A percentile compares a stretch with the other conserved stretches of the same genome.
Conservation (phyloP, 164 flowering plant species). For the Tinospora cordifolia region DNA sequence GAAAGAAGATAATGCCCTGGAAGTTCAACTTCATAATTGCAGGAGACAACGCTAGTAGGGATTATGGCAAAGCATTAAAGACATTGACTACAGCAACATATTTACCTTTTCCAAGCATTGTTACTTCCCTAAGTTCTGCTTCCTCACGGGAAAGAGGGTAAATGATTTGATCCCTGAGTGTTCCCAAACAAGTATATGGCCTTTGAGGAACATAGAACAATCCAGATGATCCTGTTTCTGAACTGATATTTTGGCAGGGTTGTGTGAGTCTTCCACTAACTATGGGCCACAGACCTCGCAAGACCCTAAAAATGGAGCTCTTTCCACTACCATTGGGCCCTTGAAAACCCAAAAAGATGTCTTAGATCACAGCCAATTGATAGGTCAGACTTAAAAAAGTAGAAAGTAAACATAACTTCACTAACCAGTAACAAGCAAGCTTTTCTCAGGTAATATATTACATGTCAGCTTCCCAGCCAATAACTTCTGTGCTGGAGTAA, state of each 20-base stretch:
- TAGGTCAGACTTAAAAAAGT: neutral
- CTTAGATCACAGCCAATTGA: constrained; percentile 6
- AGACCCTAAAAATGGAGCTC: constrained; percentile 94
- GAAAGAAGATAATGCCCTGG: too few relatives aligned
- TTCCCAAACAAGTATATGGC: constrained; percentile 96
- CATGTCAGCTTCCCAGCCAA: constrained; percentile 74
- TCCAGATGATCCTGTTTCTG: constrained; percentile 39
- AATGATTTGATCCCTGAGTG: constrained; percentile 91
- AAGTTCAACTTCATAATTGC: too few relatives aligned
- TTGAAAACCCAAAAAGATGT: constrained; percentile 23
- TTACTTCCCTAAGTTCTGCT: constrained; percentile 45
- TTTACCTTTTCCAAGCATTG: constrained; percentile 42
- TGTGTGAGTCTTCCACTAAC: constrained; percentile 59
- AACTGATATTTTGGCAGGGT: constrained; percentile 40
- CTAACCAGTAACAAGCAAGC: constrained; percentile 95
- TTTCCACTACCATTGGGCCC: constrained; percentile 99
- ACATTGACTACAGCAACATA: neutral
- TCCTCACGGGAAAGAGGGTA: constrained; percentile 88
- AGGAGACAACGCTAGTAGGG: too few relatives aligned
- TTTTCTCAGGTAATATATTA: constrained; percentile 61
- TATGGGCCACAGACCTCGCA: constrained; percentile 91
- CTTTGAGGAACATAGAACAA: constrained; percentile 86
- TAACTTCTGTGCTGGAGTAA: constrained; percentile 81
- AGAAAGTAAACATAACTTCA: constrained; percentile 10
- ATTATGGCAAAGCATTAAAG: neutral